Base-by-base conservation (phyloP, 805 yeast genomes). In the Candida ponderosae region DNA sequence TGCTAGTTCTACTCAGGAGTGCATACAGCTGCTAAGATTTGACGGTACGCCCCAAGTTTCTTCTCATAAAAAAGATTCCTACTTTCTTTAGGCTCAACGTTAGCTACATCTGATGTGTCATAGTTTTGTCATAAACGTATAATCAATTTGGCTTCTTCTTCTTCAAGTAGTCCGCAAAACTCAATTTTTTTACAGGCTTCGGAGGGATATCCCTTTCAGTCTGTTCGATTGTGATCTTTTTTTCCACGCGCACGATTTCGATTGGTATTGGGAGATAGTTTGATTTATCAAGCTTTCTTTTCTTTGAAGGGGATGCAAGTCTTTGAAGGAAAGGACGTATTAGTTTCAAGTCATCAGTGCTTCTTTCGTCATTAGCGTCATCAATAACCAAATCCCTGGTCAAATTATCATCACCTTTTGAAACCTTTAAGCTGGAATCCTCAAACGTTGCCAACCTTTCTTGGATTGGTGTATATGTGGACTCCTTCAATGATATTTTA, bases 91-190 rank as follows among this genome's bases (percentile, higher is more conserved):
- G n/a, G n/a, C n/a, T n/a, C n/a, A n/a, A n/a, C n/a, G n/a, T n/a
- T n/a, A n/a, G n/a, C n/a, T n/a, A n/a, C n/a, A n/a, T n/a, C n/a
- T n/a, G n/a, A n/a, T n/a, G n/a, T n/a, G n/a, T n/a, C n/a, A n/a
- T n/a, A n/a, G n/a, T n/a, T n/a, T n/a, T n/a, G n/a, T n/a, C n/a
- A 27, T 27, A 27, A 9, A 29, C 31, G 8, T 16, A n/a, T 15
- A 7, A 29, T 33, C 21, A 31, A 27, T 36, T 40, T 33, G 54
- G 49, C 19, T 57, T 54, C 50, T 59, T 61, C 50, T 74, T 74
- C 65, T 74, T 80, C 56, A 77, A 79, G 55, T 81, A 81, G 49
- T 81, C 90, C 1, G 88, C 88, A 54, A 81, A 75, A 34, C 85
- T 78, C 46, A 81, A 64, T 57, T 81, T 81, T 63, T 76, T 77